Percentiles rank a stretch among this genome's conserved stretches.
phyloP scores from a whole-genome alignment of 306 rosid species.

The Castanea mollissima region DNA sequence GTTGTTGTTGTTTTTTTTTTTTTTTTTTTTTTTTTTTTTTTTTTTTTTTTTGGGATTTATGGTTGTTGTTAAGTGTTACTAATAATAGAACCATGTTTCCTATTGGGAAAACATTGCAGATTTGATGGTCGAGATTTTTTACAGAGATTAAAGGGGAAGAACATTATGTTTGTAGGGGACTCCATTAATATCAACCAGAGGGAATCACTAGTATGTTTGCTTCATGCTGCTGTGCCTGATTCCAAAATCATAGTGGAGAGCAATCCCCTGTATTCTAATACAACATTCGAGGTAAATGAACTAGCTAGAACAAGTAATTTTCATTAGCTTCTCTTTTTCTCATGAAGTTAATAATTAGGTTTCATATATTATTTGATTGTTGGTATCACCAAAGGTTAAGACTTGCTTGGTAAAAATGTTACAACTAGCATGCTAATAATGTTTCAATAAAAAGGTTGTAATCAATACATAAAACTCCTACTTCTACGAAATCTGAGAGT shows the following conservation, averaged over 20 bases:
- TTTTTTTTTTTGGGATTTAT: not conserved
- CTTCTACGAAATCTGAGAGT: no score
- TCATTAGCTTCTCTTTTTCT: not conserved
- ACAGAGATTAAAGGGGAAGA: conserved; percentile 38
- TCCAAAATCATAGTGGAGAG: not conserved
- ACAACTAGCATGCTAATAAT: no score
- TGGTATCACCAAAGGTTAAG: not conserved
- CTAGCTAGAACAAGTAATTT: not conserved
- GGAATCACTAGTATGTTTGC: conserved; percentile 48
- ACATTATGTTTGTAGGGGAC: conserved; percentile 72
- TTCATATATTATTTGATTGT: not conserved
- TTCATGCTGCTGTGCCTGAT: conserved; percentile 24
- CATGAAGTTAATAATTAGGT: no score
- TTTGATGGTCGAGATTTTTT: conserved; percentile 52
- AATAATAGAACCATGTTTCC: no score
- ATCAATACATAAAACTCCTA: no score
- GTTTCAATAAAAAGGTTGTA: no score
- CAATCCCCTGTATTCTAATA: not conserved
- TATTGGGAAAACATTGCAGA: no score
- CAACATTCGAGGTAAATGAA: conserved; percentile 35
- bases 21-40: not conserved
- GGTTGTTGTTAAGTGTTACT: no score
- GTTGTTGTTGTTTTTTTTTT: no score
- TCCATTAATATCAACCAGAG: conserved; percentile 62
- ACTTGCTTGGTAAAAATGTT: no score